phyloP scores from a whole-genome alignment of 2,329 filamentous ascomycete genomes.

The Zymoseptoria ardabiliae region DNA sequence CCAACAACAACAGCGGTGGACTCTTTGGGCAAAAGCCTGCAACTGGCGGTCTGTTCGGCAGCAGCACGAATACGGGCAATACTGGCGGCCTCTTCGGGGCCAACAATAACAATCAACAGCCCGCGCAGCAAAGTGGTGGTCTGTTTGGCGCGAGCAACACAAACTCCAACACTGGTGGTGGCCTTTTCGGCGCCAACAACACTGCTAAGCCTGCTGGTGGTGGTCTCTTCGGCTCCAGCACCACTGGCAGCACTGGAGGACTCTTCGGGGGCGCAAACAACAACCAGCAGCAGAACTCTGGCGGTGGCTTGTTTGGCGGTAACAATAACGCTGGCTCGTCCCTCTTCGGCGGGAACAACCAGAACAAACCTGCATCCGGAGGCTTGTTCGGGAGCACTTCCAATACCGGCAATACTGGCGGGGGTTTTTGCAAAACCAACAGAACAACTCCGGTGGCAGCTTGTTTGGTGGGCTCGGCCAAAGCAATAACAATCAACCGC shows the following conservation, averaged over 20 bases:
- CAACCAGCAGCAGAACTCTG: conserved; percentile 22
- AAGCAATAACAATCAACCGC: conserved; percentile 36
- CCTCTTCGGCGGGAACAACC: conserved; percentile 28
- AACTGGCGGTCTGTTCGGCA: conserved; percentile 35
- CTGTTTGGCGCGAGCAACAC: conserved; percentile 22
- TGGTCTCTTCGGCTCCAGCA: conserved; percentile 16
- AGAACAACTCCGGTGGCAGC: conserved; percentile 24
- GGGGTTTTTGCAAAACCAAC: conserved; percentile 30
- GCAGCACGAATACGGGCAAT: conserved; percentile 20
- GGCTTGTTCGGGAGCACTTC: conserved; percentile 37
- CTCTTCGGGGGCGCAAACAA: conserved; percentile 20
- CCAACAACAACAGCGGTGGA: conserved; percentile 22
- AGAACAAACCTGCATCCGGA: conserved; percentile 36
- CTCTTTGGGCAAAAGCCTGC: conserved; percentile 28
- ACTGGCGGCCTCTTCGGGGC: conserved; percentile 31
- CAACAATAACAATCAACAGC: conserved; percentile 18
- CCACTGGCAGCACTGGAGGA: conserved; percentile 12
- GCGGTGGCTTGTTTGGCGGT: conserved; percentile 24
- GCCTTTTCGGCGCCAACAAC: conserved; percentile 34
- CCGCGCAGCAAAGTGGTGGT: conserved; percentile 8
- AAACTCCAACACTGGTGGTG: conserved; percentile 26
- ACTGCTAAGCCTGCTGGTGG: conserved; percentile 24
- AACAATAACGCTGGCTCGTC: conserved; percentile 16
- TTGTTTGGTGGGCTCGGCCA: conserved; percentile 35
- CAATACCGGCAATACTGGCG: conserved; percentile 26